Evolutionary conservation across 2,329 filamentous ascomycete species (phyloP).

Genomic region (Pseudogymnoascus destructans): DNA sequence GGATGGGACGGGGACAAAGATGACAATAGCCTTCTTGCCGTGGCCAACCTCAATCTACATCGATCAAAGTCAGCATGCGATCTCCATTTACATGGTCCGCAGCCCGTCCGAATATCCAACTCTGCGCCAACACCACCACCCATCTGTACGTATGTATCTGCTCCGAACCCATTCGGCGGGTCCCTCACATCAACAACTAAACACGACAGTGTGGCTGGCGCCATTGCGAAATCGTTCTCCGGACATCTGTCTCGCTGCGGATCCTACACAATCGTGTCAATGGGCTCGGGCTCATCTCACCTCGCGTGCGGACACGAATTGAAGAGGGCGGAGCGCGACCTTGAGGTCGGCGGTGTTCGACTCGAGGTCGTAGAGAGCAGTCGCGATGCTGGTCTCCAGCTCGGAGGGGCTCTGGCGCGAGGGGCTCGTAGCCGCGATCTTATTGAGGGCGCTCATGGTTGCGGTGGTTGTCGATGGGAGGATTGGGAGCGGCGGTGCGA

Average conservation of each 20-base stretch:
- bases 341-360: constrained; percentile 98
- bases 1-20: constrained; percentile 99
- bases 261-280: constrained; percentile 5
- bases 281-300: constrained; percentile 46
- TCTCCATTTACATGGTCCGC: constrained; percentile 64
- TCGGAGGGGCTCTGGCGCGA: constrained; percentile 93
- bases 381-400: constrained; percentile 93
- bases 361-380: constrained; percentile 97
- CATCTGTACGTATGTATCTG: constrained; percentile 8
- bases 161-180: constrained; percentile 4
- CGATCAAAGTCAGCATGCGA: constrained; percentile 61
- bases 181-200: constrained; percentile 6
- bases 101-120: constrained; percentile 59
- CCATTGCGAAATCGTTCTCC: constrained; percentile 9
- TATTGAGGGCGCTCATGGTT: constrained; percentile 72
- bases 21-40: constrained; percentile 99
- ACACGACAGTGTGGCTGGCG: constrained; percentile 3
- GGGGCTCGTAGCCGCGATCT: constrained; percentile 95
- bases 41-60: constrained; percentile 98
- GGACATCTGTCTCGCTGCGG: constrained; percentile 4
- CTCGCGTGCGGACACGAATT: constrained; percentile 98
- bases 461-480: constrained; percentile 25
- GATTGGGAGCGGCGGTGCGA: constrained; percentile 1
- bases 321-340: constrained; percentile 87
- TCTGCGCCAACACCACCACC: constrained; percentile 22